phyloP scores from a whole-genome alignment of 2,329 filamentous ascomycete genomes.

The Teratosphaeria gauchensis region DNA sequence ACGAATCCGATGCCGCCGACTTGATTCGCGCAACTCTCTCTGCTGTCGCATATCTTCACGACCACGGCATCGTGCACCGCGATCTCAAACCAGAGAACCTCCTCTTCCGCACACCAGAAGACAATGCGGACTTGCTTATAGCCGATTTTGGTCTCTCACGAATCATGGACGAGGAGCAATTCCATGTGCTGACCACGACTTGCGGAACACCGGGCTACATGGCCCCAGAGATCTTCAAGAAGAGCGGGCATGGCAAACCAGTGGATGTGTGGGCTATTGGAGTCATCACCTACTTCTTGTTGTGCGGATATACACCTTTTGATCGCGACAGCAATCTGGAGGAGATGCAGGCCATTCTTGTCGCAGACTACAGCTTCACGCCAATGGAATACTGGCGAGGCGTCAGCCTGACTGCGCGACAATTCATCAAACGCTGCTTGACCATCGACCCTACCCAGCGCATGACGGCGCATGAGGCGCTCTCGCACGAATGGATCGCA shows the following conservation, averaged over 20 bases:
- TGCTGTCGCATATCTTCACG: slow-evolving; percentile 96
- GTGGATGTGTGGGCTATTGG: slow-evolving; percentile 98
- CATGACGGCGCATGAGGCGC: slow-evolving; percentile 78
- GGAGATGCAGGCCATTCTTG: slow-evolving; percentile 98
- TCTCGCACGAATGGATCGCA: slow-evolving; percentile 56
- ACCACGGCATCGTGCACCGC: slow-evolving; percentile 96
- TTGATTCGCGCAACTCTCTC: slow-evolving; percentile 90
- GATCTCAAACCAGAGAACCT: slow-evolving; percentile 97
- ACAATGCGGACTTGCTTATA: slow-evolving; percentile 93
- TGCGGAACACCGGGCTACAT: slow-evolving; percentile 98
- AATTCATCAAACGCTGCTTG: slow-evolving; percentile 86
- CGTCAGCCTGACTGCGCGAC: slow-evolving; percentile 71
- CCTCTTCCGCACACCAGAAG: slow-evolving; percentile 91
- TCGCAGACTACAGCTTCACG: slow-evolving; percentile 92
- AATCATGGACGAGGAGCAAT: slow-evolving; percentile 98
- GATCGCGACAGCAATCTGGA: slow-evolving; percentile 95
- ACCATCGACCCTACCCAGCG: slow-evolving; percentile 80
- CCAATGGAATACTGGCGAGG: slow-evolving; percentile 94
- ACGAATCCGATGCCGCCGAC: slow-evolving; percentile 91
- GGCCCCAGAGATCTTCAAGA: slow-evolving; percentile 99
- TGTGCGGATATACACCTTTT: slow-evolving; percentile 97
- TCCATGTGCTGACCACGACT: slow-evolving; percentile 93
- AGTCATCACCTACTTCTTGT: slow-evolving; percentile 96
- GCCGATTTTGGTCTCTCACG: slow-evolving; percentile 92
- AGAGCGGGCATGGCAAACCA: slow-evolving; percentile 93